A percentile compares a stretch with the other conserved stretches of the same genome.
Conservation (phyloP, 768 basidiomycete genomes). For the Naganishia onofrii region DNA sequence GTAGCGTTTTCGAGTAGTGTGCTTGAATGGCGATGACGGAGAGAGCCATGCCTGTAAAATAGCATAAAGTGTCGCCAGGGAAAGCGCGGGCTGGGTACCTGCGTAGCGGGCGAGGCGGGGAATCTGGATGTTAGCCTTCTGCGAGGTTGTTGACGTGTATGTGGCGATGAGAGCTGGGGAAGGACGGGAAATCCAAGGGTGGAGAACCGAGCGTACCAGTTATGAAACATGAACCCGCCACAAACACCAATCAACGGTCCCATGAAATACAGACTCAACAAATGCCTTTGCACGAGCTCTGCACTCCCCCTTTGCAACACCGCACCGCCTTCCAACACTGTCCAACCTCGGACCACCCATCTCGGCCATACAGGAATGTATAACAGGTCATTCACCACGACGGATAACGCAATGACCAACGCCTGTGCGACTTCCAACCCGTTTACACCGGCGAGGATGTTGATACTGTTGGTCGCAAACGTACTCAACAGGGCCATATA, state of each 20-base stretch:
- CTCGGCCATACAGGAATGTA: constrained; percentile 71
- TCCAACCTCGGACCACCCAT: constrained; percentile 17
- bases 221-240: constrained; percentile 85
- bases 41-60: constrained; percentile 97
- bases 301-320: constrained; percentile 75
- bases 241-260: constrained; percentile 88
- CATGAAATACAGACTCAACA: constrained; percentile 98
- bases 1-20: constrained; percentile 93
- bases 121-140: too few species aligned
- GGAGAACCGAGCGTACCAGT: constrained; percentile 66
- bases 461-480: constrained; percentile 96
- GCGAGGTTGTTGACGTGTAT: too few species aligned
- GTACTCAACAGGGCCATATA: constrained; percentile 96
- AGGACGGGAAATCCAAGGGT: too few species aligned
- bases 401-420: constrained; percentile 82
- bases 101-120: not conserved
- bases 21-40: constrained; percentile 95
- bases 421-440: constrained; percentile 94
- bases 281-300: constrained; percentile 83
- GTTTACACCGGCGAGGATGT: constrained; percentile 96
- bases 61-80: constrained; percentile 95
- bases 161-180: too few species aligned
- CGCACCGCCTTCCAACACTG: constrained; percentile 31
- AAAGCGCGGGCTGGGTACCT: constrained; percentile 97
- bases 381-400: constrained; percentile 85